Conservation (phyloP, 2,329 filamentous ascomycete species). For the Colletotrichum lentis region DNA sequence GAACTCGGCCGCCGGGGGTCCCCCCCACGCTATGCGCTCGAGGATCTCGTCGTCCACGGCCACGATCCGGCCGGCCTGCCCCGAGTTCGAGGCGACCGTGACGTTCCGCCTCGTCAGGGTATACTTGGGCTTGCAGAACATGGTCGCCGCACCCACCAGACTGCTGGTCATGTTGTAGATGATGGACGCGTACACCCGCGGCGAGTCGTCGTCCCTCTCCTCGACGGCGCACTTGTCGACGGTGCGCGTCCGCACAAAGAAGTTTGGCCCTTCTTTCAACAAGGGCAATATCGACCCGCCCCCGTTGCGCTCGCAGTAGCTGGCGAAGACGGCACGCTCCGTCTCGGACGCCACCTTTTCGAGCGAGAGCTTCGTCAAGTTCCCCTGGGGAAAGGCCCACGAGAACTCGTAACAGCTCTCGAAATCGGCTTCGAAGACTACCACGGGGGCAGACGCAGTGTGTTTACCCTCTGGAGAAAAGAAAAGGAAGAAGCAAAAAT, state of each 20-base stretch:
- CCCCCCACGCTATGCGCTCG: not conserved
- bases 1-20: not conserved
- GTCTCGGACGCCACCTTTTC: not conserved
- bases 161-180: not conserved
- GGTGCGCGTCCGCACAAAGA: not conserved
- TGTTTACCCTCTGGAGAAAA: not conserved
- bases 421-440: constrained; percentile 5
- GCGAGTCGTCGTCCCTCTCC: not conserved
- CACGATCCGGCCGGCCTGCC: not conserved
- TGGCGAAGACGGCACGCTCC: not conserved
- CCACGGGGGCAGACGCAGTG: not conserved
- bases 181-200: not conserved
- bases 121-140: not conserved
- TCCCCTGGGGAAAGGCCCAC: not conserved
- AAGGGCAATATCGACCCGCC: not conserved
- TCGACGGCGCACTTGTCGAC: not conserved
- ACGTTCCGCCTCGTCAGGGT: not conserved
- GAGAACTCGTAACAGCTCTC: not conserved
- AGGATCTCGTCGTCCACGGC: not conserved
- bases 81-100: not conserved
- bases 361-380: not conserved
- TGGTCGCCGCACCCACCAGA: not conserved
- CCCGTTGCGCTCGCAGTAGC: not conserved
- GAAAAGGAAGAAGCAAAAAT: too few relatives aligned
- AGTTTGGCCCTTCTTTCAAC: not conserved